Conservation (phyloP, 192 early-diverging fungal genomes). For the Mortierella alpina region DNA sequence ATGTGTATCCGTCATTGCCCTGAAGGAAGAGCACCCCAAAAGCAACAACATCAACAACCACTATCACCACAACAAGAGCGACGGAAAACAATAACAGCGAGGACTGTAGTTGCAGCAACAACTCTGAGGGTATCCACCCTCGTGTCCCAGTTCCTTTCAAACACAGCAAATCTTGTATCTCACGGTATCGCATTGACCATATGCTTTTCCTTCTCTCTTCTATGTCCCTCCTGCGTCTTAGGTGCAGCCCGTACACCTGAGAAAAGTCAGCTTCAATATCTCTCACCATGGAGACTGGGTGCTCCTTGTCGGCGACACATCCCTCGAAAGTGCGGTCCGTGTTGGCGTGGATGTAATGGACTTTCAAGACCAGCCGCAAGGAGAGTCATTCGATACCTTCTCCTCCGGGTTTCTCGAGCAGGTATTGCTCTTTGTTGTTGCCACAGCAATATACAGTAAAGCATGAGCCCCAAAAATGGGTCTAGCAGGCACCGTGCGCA, state of each 20-base stretch:
- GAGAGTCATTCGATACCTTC: slow-evolving; percentile 50
- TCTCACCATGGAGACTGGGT: slow-evolving; percentile 76
- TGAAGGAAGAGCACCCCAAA: no score
- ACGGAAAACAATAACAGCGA: neutral
- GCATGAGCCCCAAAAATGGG: neutral
- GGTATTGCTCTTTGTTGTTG: slow-evolving; percentile 16
- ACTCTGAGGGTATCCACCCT: neutral
- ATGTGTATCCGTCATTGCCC: no score
- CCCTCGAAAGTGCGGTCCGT: slow-evolving; percentile 21
- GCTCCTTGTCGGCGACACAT: slow-evolving; percentile 56
- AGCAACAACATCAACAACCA: neutral
- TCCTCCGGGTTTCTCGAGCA: slow-evolving; percentile 46
- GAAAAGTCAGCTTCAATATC: slow-evolving; percentile 59
- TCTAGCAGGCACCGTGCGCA: no score
- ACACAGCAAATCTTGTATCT: neutral
- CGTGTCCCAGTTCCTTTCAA: neutral
- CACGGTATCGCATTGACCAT: neutral
- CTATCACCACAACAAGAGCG: neutral
- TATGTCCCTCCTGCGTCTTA: neutral
- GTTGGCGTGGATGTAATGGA: slow-evolving; percentile 66
- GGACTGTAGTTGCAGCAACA: neutral
- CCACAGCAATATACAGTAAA: neutral
- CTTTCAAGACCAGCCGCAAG: slow-evolving; percentile 51
- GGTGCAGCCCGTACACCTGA: slow-evolving; percentile 30
- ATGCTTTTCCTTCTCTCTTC: neutral